Evolutionary conservation across 2,329 filamentous ascomycete species (phyloP), one percentile per base, ranked within the genome.

Genomic region (Chlorencoelia australis): DNA sequence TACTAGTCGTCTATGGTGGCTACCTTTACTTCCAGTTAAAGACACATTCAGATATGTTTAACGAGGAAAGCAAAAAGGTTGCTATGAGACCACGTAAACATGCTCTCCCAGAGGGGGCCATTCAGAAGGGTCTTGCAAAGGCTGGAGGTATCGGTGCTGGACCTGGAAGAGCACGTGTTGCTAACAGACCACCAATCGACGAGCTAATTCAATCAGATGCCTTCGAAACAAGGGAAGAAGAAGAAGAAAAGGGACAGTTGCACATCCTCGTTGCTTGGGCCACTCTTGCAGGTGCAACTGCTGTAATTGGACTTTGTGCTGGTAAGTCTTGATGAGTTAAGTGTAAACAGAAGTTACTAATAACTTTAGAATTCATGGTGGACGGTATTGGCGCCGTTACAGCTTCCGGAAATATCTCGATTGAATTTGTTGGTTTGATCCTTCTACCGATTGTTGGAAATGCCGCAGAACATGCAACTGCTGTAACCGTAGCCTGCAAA

Each of bases 11-110:
- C 7, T 96, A 95, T 58, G 76, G 61, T 33, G 81, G 74, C 39
- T 95, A 93, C 53, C 76, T 96, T 2, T 71, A 84, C 59, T 95
- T 95, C 67, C 89, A 95, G 60, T 76, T 96, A 41, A 84, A 86
- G 58, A 88, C 88, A 0, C 88, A 95, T 58, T 69, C 71, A 16
- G 66, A 66, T 7, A 79, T 94, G 56, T 95, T 94, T 67, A 85
- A 82, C 56, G 75, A 76, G 35, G 76, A 83, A 21, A 83, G 79
- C 46, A 70, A 83, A 49, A 94, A 94, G 59, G 80, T 82, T 0
- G 73, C 78, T 3, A 84, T 62, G 25, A 68, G 62, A 51, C 70
- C 68, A 2, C 67, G 58, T 40, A 59, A 59, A 57, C 57, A 61
- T 43, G 38, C 52, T 40, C 22, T 59, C 39, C 39, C 55, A 33